Base-by-base conservation (phyloP, 164 flowering plant genomes). In the Magnolia changhungtana region DNA sequence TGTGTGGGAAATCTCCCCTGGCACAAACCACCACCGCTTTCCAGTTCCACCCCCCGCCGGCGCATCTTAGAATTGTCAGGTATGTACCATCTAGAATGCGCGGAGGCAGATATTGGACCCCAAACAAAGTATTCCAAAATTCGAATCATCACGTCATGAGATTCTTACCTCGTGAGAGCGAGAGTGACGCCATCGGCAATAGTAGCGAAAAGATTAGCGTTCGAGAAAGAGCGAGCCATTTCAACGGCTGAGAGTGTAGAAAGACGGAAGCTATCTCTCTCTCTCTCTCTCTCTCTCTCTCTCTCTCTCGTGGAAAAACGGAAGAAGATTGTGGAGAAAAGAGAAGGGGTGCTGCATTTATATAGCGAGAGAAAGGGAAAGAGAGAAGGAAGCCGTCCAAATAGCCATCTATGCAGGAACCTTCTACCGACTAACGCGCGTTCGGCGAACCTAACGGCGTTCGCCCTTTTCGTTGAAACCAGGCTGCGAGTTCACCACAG, bases 181-280 rank as follows among this genome's bases (percentile, higher is more conserved):
- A 77, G 59, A 9, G 91, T 82, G 78, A 87, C 23, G 50, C 80
- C 80, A 50, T 90, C 82, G n/a, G 67, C 81, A 37, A 84, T 65
- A 63, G 85, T 74, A 51, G 89, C 83, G 82, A 91, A n/a, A 72
- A 83, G 69, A 86, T 84, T 88, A 78, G 82, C 83, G 84, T 73
- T 85, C 18, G 87, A 86, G 84, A 87, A 69, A 79, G 88, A 89
- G 74, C 87, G 90, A 86, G 92, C 91, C 95, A 90, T 90, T 84
- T 55, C 20, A 10, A 20, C 8, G 55, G 59, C 14, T 67, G 49
- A 4, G 27, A 23, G 14, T 37, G 18, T 27, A 29, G 49, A 31
- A 21, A 18, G 71, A 31, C n/a, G 10, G 18, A 49, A 61, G 19
- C 19, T 19, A 5, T n/a, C n/a, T n/a, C n/a, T n/a, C n/a, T n/a